Conservation (phyloP, 75 land plant species). For the Azolla pinnata region DNA sequence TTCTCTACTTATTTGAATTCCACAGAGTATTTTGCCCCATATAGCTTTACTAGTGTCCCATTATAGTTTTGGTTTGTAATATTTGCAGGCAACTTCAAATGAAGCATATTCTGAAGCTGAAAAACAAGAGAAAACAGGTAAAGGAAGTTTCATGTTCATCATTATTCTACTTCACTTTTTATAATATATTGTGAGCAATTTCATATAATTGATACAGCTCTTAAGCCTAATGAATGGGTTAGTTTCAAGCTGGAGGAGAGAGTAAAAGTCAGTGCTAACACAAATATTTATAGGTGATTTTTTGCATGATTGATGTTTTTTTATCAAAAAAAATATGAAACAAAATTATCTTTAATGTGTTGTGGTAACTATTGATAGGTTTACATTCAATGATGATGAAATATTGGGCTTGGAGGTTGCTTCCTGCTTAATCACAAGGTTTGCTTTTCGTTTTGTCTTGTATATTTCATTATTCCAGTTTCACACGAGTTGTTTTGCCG, state of each 20-base stretch:
- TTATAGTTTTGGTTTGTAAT: too few species aligned
- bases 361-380: constrained; percentile 33
- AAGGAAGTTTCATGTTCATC: neutral
- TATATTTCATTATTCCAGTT: too few species aligned
- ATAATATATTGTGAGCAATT: neutral
- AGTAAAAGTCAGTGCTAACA: constrained; percentile 61
- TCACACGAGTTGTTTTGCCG: too few species aligned
- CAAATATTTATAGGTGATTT: constrained; percentile 57
- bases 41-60: too few species aligned
- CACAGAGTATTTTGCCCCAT: too few species aligned
- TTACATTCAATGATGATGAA: constrained; percentile 60
- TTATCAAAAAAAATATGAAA: neutral
- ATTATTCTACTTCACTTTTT: neutral
- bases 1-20: too few species aligned
- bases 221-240: constrained; percentile 73
- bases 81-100: neutral
- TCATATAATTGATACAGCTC: constrained; percentile 36
- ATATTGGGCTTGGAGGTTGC: constrained; percentile 77
- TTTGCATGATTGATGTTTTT: constrained; percentile 2
- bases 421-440: constrained; percentile 84
- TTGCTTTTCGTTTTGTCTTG: neutral
- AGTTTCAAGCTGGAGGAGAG: constrained; percentile 67
- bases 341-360: neutral
- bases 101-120: constrained; percentile 3
- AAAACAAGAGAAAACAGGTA: neutral